A percentile compares a stretch with the other conserved stretches of the same genome.
Conservation (phyloP, 2,329 filamentous ascomycete genomes). For the Colletotrichum sidae region DNA sequence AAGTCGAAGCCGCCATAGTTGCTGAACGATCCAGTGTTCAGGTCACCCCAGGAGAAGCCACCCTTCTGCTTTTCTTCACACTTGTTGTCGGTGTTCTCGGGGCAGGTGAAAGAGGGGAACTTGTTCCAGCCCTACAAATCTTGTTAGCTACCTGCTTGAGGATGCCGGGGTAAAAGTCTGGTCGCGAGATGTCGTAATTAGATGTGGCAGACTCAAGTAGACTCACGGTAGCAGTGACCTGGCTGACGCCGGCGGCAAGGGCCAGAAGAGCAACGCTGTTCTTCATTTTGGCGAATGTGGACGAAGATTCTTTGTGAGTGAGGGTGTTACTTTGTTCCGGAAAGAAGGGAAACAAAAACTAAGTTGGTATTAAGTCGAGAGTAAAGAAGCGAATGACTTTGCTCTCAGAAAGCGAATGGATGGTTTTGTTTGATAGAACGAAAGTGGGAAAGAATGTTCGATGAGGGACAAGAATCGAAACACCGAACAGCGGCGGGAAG, state of each 20-base stretch:
- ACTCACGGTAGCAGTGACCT: constrained; percentile 61
- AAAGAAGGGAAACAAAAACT: constrained; percentile 32
- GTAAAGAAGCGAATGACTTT: constrained; percentile 70
- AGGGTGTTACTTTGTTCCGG: constrained; percentile 26
- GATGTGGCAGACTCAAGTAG: constrained; percentile 29
- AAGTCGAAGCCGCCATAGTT: constrained; percentile 80
- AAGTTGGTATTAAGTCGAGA: constrained; percentile 38
- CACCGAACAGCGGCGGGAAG: constrained; percentile 29
- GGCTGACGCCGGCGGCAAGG: constrained; percentile 62
- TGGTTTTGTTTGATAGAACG: constrained; percentile 44
- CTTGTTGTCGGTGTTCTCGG: constrained; percentile 79
- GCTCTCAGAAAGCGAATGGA: constrained; percentile 51
- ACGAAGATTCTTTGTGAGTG: constrained; percentile 30
- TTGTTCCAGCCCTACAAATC: constrained; percentile 35
- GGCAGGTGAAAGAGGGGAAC: constrained; percentile 68
- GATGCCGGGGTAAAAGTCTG: no score
- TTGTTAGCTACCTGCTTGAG: constrained; percentile 28
- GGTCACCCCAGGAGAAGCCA: constrained; percentile 79
- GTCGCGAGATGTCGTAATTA: not conserved
- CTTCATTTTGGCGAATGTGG: constrained; percentile 59
- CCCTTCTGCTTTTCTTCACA: constrained; percentile 76
- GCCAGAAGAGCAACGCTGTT: constrained; percentile 59
- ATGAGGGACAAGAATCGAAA: constrained; percentile 38
- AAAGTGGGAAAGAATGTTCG: constrained; percentile 42
- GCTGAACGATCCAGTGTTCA: constrained; percentile 70